These are phyloP conservation scores for Termitomyces sp. DNA, from an alignment of 768 basidiomycete genomes.

Conservation along the genomic window DNA sequence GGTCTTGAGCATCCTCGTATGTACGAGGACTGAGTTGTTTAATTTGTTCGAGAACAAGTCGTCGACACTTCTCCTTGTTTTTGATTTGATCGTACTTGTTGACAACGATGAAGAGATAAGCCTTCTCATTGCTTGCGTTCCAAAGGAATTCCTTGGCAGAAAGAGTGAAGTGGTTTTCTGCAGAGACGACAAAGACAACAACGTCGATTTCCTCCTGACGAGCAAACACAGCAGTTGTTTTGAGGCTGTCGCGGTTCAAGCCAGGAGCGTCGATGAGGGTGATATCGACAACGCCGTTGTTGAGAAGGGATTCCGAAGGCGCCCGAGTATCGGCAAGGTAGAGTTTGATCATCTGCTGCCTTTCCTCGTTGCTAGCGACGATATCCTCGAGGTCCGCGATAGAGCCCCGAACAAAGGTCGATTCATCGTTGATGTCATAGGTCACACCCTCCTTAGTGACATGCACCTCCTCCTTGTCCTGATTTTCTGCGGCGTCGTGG, in stretches of 20 bases:
- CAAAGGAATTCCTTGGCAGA: slow-evolving; percentile 92
- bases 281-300: slow-evolving; percentile 95
- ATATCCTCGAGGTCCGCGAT: slow-evolving; percentile 76
- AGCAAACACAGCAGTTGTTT: slow-evolving; percentile 93
- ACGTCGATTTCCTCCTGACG: slow-evolving; percentile 99
- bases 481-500: slow-evolving; percentile 81
- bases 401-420: slow-evolving; percentile 68
- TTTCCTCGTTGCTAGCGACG: slow-evolving; percentile 70
- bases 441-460: slow-evolving; percentile 62
- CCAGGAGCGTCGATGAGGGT: slow-evolving; percentile 98
- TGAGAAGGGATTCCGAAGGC: slow-evolving; percentile 79
- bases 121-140: slow-evolving; percentile 95
- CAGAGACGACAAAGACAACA: slow-evolving; percentile 95
- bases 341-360: slow-evolving; percentile 77
- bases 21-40: slow-evolving; percentile 89
- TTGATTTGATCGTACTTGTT: slow-evolving; percentile 96
- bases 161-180: slow-evolving; percentile 97
- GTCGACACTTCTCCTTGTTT: slow-evolving; percentile 90
- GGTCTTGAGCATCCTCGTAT: slow-evolving; percentile 84
- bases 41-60: slow-evolving; percentile 90
- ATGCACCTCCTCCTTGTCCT: slow-evolving; percentile 82
- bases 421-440: slow-evolving; percentile 69
- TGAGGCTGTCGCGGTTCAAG: slow-evolving; percentile 89
- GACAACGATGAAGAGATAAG: slow-evolving; percentile 96
- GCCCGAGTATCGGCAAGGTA: slow-evolving; percentile 83